Percentiles rank a stretch among this genome's conserved stretches.
These are phyloP conservation scores for Dothistroma pini DNA, from an alignment of 2,329 filamentous ascomycete genomes.

Conservation along the genomic window DNA sequence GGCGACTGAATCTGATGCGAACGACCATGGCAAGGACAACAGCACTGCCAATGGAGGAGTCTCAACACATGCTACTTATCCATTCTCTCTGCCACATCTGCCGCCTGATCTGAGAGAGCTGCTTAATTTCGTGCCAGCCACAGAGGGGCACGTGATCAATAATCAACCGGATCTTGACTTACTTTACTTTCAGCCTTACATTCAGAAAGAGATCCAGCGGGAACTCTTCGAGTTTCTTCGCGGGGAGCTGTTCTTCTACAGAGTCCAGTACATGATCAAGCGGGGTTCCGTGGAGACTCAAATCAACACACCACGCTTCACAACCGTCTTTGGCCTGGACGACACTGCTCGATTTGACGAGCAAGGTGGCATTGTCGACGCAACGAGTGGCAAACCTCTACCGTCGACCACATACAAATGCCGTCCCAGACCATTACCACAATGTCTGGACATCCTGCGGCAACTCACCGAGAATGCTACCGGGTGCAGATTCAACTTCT, in stretches of 20 bases:
- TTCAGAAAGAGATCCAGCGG: conserved; percentile 54
- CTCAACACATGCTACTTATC: conserved; percentile 51
- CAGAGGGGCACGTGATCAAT: conserved; percentile 55
- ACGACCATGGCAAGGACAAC: conserved; percentile 2
- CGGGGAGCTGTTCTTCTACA: conserved; percentile 63
- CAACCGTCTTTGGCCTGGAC: conserved; percentile 59
- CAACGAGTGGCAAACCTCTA: conserved; percentile 40
- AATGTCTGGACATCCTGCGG: conserved; percentile 63
- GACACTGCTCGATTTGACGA: conserved; percentile 59
- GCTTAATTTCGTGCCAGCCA: conserved; percentile 42
- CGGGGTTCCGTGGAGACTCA: conserved; percentile 60
- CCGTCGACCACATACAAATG: conserved; percentile 54
- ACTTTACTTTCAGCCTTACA: conserved; percentile 71
- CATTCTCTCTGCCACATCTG: conserved; percentile 50
- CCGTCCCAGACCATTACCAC: conserved; percentile 65
- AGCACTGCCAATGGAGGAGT: conserved; percentile 15
- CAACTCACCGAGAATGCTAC: conserved; percentile 62
- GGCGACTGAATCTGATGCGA: background rate
- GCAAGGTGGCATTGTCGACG: conserved; percentile 39
- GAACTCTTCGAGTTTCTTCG: conserved; percentile 69
- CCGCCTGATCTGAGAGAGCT: conserved; percentile 42
- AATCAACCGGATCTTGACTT: conserved; percentile 69
- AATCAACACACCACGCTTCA: conserved; percentile 61
- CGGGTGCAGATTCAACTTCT: conserved; percentile 70
- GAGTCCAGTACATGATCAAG: conserved; percentile 54